Conservation (phyloP, 2,329 filamentous ascomycete species). For the Magnaporthiopsis incrustans region DNA sequence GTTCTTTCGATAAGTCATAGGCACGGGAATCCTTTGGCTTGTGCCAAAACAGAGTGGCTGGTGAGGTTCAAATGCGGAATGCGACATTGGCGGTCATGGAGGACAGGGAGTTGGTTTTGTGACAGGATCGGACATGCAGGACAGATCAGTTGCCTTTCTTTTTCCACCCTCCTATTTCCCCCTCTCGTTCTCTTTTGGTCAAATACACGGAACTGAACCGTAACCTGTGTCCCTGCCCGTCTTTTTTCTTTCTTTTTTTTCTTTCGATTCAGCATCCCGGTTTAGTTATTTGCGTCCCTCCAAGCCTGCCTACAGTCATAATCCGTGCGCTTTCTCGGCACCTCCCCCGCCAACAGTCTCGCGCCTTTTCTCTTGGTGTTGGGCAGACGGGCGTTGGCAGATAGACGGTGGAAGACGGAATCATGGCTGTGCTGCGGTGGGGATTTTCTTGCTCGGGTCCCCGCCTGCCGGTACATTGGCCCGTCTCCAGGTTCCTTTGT, state of each 20-base stretch:
- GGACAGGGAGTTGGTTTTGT: conserved; percentile 5
- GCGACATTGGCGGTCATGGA: conserved; percentile 8
- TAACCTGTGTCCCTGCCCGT: not conserved
- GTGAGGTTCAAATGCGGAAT: conserved; percentile 16
- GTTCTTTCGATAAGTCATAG: conserved; percentile 2
- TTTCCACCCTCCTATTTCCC: not conserved
- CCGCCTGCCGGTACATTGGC: no score
- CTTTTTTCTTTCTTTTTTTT: not conserved
- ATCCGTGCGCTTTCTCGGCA: not conserved
- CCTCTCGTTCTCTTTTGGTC: not conserved
- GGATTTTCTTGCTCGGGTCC: no score
- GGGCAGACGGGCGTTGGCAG: no score
- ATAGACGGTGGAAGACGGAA: no score
- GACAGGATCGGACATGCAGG: conserved; percentile 4
- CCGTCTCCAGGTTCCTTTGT: no score
- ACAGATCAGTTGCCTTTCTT: conserved; percentile 2
- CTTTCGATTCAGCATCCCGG: no score
- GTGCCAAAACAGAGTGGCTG: conserved; percentile 11
- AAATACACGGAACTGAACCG: conserved; percentile 6
- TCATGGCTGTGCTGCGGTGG: no score
- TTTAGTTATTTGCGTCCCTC: no score
- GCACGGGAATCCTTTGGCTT: conserved; percentile 4
- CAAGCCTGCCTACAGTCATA: no score
- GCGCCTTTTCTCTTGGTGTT: no score
- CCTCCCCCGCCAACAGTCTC: not conserved